Conservation (phyloP, 2,329 filamentous ascomycete genomes). For the Grosmannia clavigera region DNA sequence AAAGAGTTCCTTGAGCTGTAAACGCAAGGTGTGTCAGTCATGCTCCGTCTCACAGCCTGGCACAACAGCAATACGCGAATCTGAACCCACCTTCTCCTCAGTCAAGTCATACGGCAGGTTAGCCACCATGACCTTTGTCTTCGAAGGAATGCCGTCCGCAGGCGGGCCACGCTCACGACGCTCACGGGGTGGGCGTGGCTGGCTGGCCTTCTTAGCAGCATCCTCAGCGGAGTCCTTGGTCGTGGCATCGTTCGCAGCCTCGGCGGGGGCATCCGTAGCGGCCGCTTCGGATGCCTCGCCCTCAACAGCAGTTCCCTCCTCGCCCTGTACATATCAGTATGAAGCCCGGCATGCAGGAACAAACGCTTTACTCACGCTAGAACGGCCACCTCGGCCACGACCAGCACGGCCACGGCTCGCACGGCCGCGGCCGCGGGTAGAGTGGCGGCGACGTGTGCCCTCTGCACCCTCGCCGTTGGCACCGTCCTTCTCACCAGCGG, state of each 20-base stretch:
- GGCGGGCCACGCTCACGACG: conserved; percentile 81
- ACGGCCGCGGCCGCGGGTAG: conserved; percentile 55
- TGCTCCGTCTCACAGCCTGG: background rate
- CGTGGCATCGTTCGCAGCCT: conserved; percentile 51
- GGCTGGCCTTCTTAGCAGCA: conserved; percentile 41
- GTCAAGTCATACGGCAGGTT: conserved; percentile 97
- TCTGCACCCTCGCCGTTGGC: conserved; percentile 65
- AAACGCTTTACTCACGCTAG: conserved; percentile 30
- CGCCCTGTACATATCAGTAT: conserved; percentile 16
- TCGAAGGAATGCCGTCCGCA: conserved; percentile 93
- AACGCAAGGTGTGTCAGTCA: conserved; percentile 10
- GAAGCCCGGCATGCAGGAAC: background rate
- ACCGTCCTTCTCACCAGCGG: conserved; percentile 67
- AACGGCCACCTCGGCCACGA: conserved; percentile 53
- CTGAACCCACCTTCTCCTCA: conserved; percentile 71
- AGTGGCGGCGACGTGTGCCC: conserved; percentile 49
- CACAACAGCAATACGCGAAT: background rate
- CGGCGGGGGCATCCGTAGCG: conserved; percentile 33
- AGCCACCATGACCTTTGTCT: conserved; percentile 99
- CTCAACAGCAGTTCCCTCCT: conserved; percentile 30
- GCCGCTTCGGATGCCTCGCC: conserved; percentile 35
- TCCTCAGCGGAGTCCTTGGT: conserved; percentile 45
- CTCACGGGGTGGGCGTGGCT: conserved; percentile 40
- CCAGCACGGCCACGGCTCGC: conserved; percentile 53
- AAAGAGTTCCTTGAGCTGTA: conserved; percentile 93